Conservation (phyloP, 2,329 filamentous ascomycete genomes). For the Zasmidium angulare region DNA sequence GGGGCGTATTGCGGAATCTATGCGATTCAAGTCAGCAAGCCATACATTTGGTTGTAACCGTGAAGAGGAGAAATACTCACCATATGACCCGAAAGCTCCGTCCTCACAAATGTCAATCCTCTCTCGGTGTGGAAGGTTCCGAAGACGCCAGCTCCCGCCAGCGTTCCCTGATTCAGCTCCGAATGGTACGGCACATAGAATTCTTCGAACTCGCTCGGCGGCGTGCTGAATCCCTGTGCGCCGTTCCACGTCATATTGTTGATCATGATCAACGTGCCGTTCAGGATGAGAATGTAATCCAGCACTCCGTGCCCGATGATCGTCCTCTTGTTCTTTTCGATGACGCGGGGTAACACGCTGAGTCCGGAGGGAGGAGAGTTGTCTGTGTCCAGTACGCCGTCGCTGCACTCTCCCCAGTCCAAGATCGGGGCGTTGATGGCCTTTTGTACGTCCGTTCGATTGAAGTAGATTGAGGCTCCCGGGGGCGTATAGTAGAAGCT, state of each 20-base stretch:
- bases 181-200: slow-evolving; percentile 69
- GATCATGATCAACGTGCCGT: slow-evolving; percentile 69
- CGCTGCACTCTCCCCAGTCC: slow-evolving; percentile 60
- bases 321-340: slow-evolving; percentile 70
- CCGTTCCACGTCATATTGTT: slow-evolving; percentile 84
- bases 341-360: slow-evolving; percentile 65
- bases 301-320: slow-evolving; percentile 71
- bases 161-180: slow-evolving; percentile 45
- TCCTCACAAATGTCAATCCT: slow-evolving; percentile 68
- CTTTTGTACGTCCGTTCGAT: slow-evolving; percentile 39
- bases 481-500: slow-evolving; percentile 62
- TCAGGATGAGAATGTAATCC: slow-evolving; percentile 67
- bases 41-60: too few relatives aligned
- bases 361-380: slow-evolving; percentile 55
- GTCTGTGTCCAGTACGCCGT: slow-evolving; percentile 52
- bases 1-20: slow-evolving; percentile 62
- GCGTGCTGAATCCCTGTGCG: slow-evolving; percentile 64
- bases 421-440: slow-evolving; percentile 58
- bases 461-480: slow-evolving; percentile 55
- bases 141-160: slow-evolving; percentile 64
- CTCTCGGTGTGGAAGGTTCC: slow-evolving; percentile 72
- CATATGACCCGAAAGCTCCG: slow-evolving; percentile 62
- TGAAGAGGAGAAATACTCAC: slow-evolving; percentile 26
- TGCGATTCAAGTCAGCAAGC: too few relatives aligned
- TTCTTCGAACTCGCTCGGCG: slow-evolving; percentile 54